These are phyloP conservation scores for Solanum infundibuliforme DNA, from an alignment of 257 asterid species.

Conservation along the genomic window DNA sequence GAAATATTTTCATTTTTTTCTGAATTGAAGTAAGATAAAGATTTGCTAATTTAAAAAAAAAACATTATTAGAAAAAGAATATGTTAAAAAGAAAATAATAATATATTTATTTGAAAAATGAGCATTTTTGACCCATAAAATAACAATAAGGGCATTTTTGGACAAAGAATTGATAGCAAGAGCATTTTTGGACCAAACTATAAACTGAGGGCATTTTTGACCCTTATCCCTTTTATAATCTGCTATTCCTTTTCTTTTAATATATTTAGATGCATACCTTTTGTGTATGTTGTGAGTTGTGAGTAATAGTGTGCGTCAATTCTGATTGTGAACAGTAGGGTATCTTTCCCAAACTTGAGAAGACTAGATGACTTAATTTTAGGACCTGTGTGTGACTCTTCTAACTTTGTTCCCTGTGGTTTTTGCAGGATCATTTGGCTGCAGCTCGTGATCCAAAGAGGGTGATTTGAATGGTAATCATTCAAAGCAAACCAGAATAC, in stretches of 20 bases:
- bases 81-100: no score
- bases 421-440: constrained; percentile 84
- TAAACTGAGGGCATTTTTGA: no score
- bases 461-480: constrained; percentile 26
- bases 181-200: not conserved
- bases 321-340: not conserved
- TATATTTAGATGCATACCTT: not conserved
- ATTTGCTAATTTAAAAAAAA: no score
- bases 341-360: not conserved
- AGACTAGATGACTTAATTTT: not conserved
- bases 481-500: not conserved
- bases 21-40: no score
- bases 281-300: not conserved
- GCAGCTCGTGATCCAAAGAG: constrained; percentile 83
- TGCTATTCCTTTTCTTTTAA: not conserved
- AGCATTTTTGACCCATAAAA: no score
- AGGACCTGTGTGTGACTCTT: not conserved
- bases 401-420: not conserved
- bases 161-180: no score
- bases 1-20: no score
- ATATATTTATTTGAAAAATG: no score
- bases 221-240: not conserved
- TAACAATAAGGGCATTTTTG: not conserved
- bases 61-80: no score
- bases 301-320: not conserved